Conservation (phyloP, 2,329 filamentous ascomycete species). For the Neobulgaria alba region DNA sequence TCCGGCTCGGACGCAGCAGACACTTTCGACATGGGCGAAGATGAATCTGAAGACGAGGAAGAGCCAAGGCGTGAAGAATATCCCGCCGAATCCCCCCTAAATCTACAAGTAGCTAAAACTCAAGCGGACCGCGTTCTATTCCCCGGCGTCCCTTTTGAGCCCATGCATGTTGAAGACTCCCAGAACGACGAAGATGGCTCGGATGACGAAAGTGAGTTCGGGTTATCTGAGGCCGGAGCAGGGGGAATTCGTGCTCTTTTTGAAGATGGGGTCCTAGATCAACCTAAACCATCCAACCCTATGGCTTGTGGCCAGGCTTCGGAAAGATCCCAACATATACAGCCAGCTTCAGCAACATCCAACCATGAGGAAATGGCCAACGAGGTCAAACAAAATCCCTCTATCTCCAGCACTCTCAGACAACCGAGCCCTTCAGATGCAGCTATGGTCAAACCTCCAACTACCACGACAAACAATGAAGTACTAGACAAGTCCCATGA, state of each 20-base stretch:
- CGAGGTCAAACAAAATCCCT: not conserved
- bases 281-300: not conserved
- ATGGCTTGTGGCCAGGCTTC: not conserved
- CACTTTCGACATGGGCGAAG: constrained; percentile 6
- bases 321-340: not conserved
- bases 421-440: constrained; percentile 32
- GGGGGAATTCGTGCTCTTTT: constrained; percentile 19
- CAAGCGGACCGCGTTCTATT: too few species aligned
- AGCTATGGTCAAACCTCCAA: constrained; percentile 29
- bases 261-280: not conserved
- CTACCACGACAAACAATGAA: constrained; percentile 4
- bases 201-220: constrained; percentile 18
- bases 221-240: constrained; percentile 19
- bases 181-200: constrained; percentile 7
- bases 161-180: constrained; percentile 1
- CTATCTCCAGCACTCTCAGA: constrained; percentile 7
- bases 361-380: not conserved
- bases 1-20: not conserved
- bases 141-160: too few species aligned
- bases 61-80: constrained; percentile 2
- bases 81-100: not conserved
- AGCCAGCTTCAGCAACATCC: not conserved
- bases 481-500: too few species aligned
- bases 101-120: too few species aligned
- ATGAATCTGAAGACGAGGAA: constrained; percentile 9